phyloP scores from a whole-genome alignment of 495 filamentous ascomycete species.

The Antarctomyces pellizariae region DNA sequence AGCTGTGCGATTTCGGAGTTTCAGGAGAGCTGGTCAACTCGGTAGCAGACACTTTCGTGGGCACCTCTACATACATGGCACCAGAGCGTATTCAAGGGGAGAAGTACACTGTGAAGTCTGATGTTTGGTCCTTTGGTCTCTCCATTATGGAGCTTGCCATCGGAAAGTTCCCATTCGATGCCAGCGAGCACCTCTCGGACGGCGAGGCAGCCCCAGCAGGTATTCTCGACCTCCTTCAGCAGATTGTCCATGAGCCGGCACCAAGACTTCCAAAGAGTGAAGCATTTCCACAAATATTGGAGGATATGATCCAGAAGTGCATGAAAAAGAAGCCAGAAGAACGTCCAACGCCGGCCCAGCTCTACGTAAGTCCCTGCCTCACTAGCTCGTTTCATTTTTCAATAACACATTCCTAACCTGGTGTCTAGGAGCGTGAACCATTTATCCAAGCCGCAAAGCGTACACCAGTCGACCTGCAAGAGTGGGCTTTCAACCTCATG shows the following conservation, averaged over 20 bases:
- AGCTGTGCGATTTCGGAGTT: constrained; percentile 94
- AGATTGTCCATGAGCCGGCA: constrained; percentile 90
- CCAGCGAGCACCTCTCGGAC: constrained; percentile 40
- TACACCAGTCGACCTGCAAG: constrained; percentile 71
- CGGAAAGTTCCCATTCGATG: constrained; percentile 82
- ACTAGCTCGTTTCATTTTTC: not conserved
- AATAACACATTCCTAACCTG: constrained; percentile 8
- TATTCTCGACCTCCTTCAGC: constrained; percentile 86
- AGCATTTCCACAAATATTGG: constrained; percentile 80
- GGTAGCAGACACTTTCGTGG: constrained; percentile 92
- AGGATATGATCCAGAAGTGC: constrained; percentile 93
- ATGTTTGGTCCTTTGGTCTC: constrained; percentile 97
- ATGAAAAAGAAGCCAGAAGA: constrained; percentile 68
- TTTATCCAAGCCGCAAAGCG: constrained; percentile 90
- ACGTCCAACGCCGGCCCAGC: constrained; percentile 75
- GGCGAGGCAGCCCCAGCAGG: constrained; percentile 63
- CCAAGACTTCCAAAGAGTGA: constrained; percentile 88
- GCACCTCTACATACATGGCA: constrained; percentile 97
- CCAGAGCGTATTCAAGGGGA: constrained; percentile 92
- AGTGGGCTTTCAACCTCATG: constrained; percentile 81
- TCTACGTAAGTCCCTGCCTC: constrained; percentile 29
- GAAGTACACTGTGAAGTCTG: constrained; percentile 91
- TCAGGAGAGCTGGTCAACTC: constrained; percentile 92
- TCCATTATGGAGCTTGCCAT: constrained; percentile 92
- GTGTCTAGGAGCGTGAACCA: constrained; percentile 52